phyloP scores from a whole-genome alignment of 2,329 filamentous ascomycete species.

The Cercospora citrullina region DNA sequence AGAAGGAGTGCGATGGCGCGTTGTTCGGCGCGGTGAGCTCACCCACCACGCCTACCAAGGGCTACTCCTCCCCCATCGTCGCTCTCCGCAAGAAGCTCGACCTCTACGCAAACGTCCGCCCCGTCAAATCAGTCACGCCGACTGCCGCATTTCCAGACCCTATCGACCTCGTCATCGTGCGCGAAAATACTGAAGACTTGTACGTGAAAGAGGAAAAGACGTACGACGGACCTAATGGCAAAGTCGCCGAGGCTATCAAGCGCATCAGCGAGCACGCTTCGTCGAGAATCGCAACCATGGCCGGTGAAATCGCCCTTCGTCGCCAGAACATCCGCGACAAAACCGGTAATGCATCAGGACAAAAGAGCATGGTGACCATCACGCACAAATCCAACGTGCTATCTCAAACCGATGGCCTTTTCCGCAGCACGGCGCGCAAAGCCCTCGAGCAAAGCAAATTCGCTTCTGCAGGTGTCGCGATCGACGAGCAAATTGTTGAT shows the following conservation, averaged over 20 bases:
- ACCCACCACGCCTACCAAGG: constrained; percentile 82
- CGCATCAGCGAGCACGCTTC: constrained; percentile 86
- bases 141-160: constrained; percentile 58
- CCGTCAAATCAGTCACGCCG: constrained; percentile 76
- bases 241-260: constrained; percentile 96
- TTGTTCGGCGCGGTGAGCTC: constrained; percentile 95
- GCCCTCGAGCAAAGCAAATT: constrained; percentile 70
- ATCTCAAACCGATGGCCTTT: constrained; percentile 92
- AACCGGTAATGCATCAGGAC: constrained; percentile 61
- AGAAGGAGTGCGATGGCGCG: constrained; percentile 89
- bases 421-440: constrained; percentile 74
- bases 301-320: constrained; percentile 88
- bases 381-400: constrained; percentile 99
- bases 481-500: constrained; percentile 97
- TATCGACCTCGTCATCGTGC: constrained; percentile 96
- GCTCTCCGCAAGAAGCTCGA: constrained; percentile 92
- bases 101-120: constrained; percentile 95
- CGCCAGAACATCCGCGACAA: constrained; percentile 75
- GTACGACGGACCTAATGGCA: constrained; percentile 68
- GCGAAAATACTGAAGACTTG: constrained; percentile 97
- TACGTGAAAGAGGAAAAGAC: constrained; percentile 97
- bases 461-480: constrained; percentile 58
- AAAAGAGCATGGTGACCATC: constrained; percentile 78
- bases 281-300: constrained; percentile 85
- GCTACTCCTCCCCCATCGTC: constrained; percentile 95